Evolutionary conservation across 306 rosid genomes (phyloP).

Genomic region (Boehmeria nivea): DNA sequence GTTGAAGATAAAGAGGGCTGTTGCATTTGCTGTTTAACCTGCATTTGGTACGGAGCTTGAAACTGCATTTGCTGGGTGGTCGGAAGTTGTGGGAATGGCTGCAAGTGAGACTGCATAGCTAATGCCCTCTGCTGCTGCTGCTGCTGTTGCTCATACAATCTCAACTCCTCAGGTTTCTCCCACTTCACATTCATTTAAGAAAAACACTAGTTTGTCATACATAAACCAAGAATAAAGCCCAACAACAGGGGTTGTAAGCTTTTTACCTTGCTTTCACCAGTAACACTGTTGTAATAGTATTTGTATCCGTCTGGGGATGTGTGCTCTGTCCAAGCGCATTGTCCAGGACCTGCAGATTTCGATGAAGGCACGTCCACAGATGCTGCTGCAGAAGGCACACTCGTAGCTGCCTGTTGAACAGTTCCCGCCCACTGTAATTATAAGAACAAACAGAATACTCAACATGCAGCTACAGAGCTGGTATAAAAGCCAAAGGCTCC

Average conservation of each 20-base stretch:
- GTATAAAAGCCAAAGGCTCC: neutral
- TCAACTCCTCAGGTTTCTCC: slow-evolving; percentile 92
- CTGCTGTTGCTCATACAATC: slow-evolving; percentile 48
- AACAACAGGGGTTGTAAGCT: slow-evolving; percentile 11
- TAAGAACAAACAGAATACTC: slow-evolving; percentile 24
- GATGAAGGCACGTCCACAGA: slow-evolving; percentile 52
- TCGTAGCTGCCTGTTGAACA: slow-evolving; percentile 34
- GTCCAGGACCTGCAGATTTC: slow-evolving; percentile 39
- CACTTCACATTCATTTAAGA: slow-evolving; percentile 47
- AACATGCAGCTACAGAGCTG: slow-evolving; percentile 15
- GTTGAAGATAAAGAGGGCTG: slow-evolving; percentile 48
- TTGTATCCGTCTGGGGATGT: slow-evolving; percentile 89
- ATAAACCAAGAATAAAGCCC: slow-evolving; percentile 10
- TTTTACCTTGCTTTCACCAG: slow-evolving; percentile 89
- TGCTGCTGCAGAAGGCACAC: slow-evolving; percentile 35
- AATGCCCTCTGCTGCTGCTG: slow-evolving; percentile 65
- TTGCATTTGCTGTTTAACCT: slow-evolving; percentile 49
- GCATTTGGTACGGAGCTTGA: slow-evolving; percentile 58
- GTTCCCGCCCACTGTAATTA: slow-evolving; percentile 65
- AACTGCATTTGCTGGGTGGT: slow-evolving; percentile 54
- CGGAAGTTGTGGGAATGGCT: slow-evolving; percentile 42
- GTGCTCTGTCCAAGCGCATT: slow-evolving; percentile 91
- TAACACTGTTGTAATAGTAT: slow-evolving; percentile 70
- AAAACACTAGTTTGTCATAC: slow-evolving; percentile 19
- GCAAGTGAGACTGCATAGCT: too few species aligned